phyloP scores from a whole-genome alignment of 441 rosid genomes.

The Pelargonium fulgidum region DNA sequence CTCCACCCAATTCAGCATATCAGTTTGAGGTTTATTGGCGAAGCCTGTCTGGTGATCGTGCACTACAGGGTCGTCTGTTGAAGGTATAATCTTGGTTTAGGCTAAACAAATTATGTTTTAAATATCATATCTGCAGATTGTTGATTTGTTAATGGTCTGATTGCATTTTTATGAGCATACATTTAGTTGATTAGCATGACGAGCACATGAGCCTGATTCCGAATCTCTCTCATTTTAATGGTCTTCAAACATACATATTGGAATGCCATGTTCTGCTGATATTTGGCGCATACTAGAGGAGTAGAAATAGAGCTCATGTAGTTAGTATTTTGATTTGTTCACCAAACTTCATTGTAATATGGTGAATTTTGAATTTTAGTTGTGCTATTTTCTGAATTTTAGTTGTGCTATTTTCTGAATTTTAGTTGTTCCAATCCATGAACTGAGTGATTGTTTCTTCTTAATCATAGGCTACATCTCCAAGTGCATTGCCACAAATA shows the following conservation, averaged over 20 bases:
- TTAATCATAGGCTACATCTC: constrained; percentile 52
- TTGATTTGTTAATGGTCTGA: neutral
- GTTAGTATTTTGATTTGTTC: constrained; percentile 6
- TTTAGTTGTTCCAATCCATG: constrained; percentile 2
- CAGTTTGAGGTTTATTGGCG: constrained; percentile 87
- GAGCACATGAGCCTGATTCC: constrained; percentile 2
- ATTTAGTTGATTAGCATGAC: neutral
- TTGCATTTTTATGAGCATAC: neutral
- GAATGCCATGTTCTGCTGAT: neutral
- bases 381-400: no score
- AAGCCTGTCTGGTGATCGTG: constrained; percentile 55
- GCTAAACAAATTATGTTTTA: neutral
- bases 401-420: constrained; percentile 6
- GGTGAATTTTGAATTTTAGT: no score
- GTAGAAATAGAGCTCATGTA: constrained; percentile 5
- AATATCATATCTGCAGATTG: neutral
- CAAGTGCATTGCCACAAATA: constrained; percentile 62
- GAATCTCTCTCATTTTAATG: neutral
- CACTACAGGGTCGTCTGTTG: constrained; percentile 52
- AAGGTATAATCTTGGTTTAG: constrained; percentile 41
- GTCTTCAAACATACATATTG: neutral
- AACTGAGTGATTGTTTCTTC: constrained; percentile 4
- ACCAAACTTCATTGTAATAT: neutral
- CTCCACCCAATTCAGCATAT: constrained; percentile 70
- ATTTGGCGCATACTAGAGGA: neutral